Evolutionary conservation across 2,329 filamentous ascomycete species (phyloP).

Genomic region (Aspergillus sojae): DNA sequence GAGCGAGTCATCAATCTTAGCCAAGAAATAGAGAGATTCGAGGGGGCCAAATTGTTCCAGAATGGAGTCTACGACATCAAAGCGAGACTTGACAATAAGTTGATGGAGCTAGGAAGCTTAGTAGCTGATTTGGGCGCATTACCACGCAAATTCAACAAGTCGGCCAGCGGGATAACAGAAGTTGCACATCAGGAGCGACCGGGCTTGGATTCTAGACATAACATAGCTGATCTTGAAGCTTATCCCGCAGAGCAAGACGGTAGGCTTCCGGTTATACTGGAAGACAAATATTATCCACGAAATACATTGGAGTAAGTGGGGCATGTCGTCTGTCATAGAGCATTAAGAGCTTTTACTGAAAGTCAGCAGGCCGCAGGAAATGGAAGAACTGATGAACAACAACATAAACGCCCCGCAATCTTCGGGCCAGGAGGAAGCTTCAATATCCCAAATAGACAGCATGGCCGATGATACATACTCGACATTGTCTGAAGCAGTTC

Average conservation of each 20-base stretch:
- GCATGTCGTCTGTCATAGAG: background rate
- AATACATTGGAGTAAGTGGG: slow-evolving; percentile 57
- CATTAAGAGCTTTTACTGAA: slow-evolving; percentile 7
- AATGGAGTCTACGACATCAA: slow-evolving; percentile 57
- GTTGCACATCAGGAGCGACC: slow-evolving; percentile 12
- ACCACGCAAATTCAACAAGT: slow-evolving; percentile 34
- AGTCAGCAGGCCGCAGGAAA: slow-evolving; percentile 36
- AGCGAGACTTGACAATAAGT: slow-evolving; percentile 57
- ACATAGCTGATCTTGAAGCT: slow-evolving; percentile 19
- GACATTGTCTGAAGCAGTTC: slow-evolving; percentile 1
- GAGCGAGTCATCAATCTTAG: slow-evolving; percentile 62
- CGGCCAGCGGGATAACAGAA: slow-evolving; percentile 20
- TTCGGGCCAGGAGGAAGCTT: slow-evolving; percentile 47
- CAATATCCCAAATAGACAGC: slow-evolving; percentile 46
- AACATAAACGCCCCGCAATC: slow-evolving; percentile 30
- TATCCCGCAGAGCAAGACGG: slow-evolving; percentile 32
- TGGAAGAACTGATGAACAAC: slow-evolving; percentile 33
- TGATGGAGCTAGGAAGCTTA: slow-evolving; percentile 57
- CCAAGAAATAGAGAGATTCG: slow-evolving; percentile 54
- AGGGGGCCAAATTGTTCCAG: slow-evolving; percentile 46
- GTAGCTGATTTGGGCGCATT: slow-evolving; percentile 56
- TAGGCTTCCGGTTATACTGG: slow-evolving; percentile 60
- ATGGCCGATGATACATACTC: slow-evolving; percentile 33
- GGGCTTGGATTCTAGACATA: slow-evolving; percentile 17
- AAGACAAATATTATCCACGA: slow-evolving; percentile 62